A percentile compares a stretch with the other conserved stretches of the same genome.
Conservation (phyloP, 2,329 filamentous ascomycete genomes). For the Epichloe uncinata region DNA sequence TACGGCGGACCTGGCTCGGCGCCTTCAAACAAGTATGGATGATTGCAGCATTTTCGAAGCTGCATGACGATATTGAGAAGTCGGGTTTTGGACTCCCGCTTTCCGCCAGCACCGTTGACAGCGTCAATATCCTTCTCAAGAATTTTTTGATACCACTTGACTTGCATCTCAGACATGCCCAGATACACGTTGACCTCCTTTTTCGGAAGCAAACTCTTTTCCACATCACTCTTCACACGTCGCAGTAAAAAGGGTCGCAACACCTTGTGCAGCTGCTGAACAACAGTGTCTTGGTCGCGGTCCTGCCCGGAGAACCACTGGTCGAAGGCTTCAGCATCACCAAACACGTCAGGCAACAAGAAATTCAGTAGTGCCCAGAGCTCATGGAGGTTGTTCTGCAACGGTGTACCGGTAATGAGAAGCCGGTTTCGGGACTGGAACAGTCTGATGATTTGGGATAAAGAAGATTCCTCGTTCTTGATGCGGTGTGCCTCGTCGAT, state of each 20-base stretch:
- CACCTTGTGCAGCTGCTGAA: conserved; percentile 89
- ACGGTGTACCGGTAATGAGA: conserved; percentile 87
- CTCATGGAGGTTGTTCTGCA: conserved; percentile 97
- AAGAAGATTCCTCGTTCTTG: conserved; percentile 96
- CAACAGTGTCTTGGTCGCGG: conserved; percentile 85
- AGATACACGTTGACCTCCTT: conserved; percentile 96
- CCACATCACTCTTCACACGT: conserved; percentile 92
- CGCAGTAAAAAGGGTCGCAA: conserved; percentile 86
- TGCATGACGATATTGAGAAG: conserved; percentile 99
- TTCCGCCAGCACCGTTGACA: conserved; percentile 90
- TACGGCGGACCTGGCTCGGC: conserved; percentile 95
- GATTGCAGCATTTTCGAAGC: conserved; percentile 95
- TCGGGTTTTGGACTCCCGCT: conserved; percentile 93
- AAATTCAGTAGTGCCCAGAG: conserved; percentile 97
- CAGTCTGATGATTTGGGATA: conserved; percentile 89
- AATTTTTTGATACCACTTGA: conserved; percentile 99
- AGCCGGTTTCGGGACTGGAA: conserved; percentile 94
- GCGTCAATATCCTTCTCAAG: conserved; percentile 98
- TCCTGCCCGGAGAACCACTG: conserved; percentile 93
- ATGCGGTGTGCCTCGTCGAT: conserved; percentile 97
- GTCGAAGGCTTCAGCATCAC: conserved; percentile 91
- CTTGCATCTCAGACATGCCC: conserved; percentile 98
- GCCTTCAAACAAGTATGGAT: conserved; percentile 95
- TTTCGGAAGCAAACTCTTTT: conserved; percentile 94
- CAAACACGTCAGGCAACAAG: conserved; percentile 93